These are phyloP conservation scores for Hysterium pulicare DNA, from an alignment of 2,329 filamentous ascomycete genomes.

Conservation along the genomic window DNA sequence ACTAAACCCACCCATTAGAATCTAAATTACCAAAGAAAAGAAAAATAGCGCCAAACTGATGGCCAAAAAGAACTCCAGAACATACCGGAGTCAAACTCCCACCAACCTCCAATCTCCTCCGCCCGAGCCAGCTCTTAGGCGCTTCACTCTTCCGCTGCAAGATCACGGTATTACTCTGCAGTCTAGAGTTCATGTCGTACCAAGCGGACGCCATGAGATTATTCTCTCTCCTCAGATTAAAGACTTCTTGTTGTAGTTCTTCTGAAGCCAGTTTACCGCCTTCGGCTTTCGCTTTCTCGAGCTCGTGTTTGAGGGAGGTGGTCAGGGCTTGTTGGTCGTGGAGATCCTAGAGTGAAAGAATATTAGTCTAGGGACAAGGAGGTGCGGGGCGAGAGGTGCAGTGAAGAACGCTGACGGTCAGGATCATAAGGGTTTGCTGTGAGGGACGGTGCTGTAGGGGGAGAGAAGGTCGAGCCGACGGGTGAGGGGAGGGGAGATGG, in stretches of 20 bases:
- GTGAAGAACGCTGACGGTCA: background rate
- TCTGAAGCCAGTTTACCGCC: conserved; percentile 33
- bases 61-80: too few species aligned
- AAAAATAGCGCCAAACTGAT: too few species aligned
- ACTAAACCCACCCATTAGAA: too few species aligned
- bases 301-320: conserved; percentile 24
- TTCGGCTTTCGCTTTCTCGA: conserved; percentile 33
- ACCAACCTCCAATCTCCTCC: conserved; percentile 61
- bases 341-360: conserved; percentile 23
- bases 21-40: too few species aligned
- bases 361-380: background rate
- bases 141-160: conserved; percentile 71
- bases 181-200: conserved; percentile 74
- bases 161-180: conserved; percentile 81
- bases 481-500: too few species aligned
- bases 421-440: background rate
- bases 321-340: conserved; percentile 24
- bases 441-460: background rate
- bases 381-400: too few species aligned
- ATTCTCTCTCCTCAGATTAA: conserved; percentile 73
- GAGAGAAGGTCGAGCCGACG: too few species aligned
- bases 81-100: conserved; percentile 9
- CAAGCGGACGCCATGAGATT: conserved; percentile 77
- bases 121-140: conserved; percentile 79
- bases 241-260: conserved; percentile 49